phyloP scores from a whole-genome alignment of 371 early-diverging fungal genomes.

The Mortierella sp. region DNA sequence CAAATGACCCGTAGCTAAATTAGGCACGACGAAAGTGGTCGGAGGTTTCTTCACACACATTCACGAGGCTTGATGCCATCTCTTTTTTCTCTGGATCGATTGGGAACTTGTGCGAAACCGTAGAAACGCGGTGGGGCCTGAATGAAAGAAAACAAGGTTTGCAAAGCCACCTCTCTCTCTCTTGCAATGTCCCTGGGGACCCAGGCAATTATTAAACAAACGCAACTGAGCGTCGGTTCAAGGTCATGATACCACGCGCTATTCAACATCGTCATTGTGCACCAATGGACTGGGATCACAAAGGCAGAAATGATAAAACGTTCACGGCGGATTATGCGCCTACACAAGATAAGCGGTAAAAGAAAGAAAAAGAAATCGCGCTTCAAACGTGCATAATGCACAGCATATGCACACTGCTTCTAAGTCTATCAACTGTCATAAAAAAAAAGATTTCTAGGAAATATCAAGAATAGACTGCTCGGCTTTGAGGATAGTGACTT shows the following conservation, averaged over 20 bases:
- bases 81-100: not conserved
- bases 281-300: not conserved
- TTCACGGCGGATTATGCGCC: too few species aligned
- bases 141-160: not conserved
- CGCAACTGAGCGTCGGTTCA: not conserved
- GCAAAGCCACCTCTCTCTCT: not conserved
- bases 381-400: not conserved
- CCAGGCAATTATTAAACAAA: not conserved
- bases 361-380: not conserved
- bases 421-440: conserved; percentile 4
- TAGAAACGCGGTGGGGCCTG: not conserved
- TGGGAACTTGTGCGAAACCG: not conserved
- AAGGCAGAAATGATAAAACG: too few species aligned
- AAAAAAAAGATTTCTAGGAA: not conserved
- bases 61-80: not conserved
- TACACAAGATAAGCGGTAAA: not conserved
- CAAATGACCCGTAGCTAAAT: not conserved
- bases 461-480: conserved; percentile 42
- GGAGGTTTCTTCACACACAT: not conserved
- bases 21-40: not conserved
- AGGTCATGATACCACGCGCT: too few species aligned
- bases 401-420: not conserved
- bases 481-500: conserved; percentile 59
- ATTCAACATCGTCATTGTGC: not conserved
- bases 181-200: not conserved